Evolutionary conservation across 352 stramenopile genomes (phyloP), one percentile per base, ranked within the genome.

Genomic region (Pythium aristosporum): DNA sequence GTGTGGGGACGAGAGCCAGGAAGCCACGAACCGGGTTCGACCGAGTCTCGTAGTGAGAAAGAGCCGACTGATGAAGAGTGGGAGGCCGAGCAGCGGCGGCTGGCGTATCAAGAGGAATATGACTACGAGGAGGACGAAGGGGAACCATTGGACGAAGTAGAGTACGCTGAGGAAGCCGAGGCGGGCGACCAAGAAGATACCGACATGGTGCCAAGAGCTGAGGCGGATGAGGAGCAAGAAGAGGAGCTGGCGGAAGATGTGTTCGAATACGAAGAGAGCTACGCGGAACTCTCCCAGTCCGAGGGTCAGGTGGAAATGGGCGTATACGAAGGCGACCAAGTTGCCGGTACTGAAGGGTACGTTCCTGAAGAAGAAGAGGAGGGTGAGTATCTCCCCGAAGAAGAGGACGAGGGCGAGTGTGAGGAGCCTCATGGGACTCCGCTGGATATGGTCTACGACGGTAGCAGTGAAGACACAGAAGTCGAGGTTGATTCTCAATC

Each of bases 61-160:
- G 50, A 66, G 10, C 20, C 13, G 18, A 37, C 21, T 10, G 60
- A 61, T 41, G 39, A 59, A 59, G 48, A 65, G 12, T 47, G 49
- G 37, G 58, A 58, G 53, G 28, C 36, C 10, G 47, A 57, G n/a
- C 20, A 52, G 42, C 43, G 28, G 12, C 16, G 2, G 9, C 34
- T 25, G 7, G 57, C 41, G 15, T 12, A 42, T 2, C 25, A 57
- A 3, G 32, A 32, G 20, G 49, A 52, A 0, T 39, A 46, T 16
- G 41, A 65, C 18, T 20, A 50, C 18, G 59, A 65, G 28, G 48
- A 54, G 6, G 30, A 54, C 30, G 34, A 25, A 34, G 20, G 42
- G 7, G 30, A 50, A 30, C 25, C 5, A 30, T 5, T 30, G 15
- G 54, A 61, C 5, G 34, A 57, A 20, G 37, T 21, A 12, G n/a